Percentiles rank a stretch among this genome's conserved stretches.
Conservation (phyloP, 768 basidiomycete genomes). For the Kondoa subrosea region DNA sequence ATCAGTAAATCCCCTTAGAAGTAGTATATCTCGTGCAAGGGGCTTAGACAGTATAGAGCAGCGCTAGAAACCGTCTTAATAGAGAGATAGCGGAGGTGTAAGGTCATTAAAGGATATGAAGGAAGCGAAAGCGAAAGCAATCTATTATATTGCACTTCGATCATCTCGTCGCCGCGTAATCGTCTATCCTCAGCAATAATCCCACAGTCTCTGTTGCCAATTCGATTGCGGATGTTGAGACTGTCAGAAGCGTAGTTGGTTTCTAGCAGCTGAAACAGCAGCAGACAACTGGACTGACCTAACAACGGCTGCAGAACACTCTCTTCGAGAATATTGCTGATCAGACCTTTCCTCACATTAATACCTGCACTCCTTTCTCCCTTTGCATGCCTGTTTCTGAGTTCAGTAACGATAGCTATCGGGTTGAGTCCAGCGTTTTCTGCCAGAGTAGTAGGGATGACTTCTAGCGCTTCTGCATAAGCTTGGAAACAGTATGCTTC, state of each 20-base stretch:
- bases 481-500: constrained; percentile 99
- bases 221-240: constrained; percentile 88
- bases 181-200: constrained; percentile 84
- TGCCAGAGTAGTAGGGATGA: constrained; percentile 91
- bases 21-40: no score
- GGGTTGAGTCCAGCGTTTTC: constrained; percentile 98
- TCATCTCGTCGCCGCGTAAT: neutral
- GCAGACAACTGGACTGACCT: neutral
- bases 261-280: neutral
- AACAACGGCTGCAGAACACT: constrained; percentile 66
- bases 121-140: no score
- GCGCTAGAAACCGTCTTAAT: no score
- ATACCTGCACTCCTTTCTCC: constrained; percentile 90
- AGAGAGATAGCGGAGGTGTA: no score
- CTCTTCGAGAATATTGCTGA: constrained; percentile 93
- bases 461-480: constrained; percentile 90
- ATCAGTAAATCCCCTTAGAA: no score
- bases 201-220: constrained; percentile 96
- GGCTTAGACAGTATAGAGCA: no score
- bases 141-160: neutral
- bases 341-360: constrained; percentile 92
- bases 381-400: constrained; percentile 87
- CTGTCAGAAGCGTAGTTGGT: constrained; percentile 45
- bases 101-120: no score
- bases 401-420: constrained; percentile 92